These are phyloP conservation scores for Aspergillus egyptiacus DNA, from an alignment of 495 filamentous ascomycete species.

Conservation along the genomic window DNA sequence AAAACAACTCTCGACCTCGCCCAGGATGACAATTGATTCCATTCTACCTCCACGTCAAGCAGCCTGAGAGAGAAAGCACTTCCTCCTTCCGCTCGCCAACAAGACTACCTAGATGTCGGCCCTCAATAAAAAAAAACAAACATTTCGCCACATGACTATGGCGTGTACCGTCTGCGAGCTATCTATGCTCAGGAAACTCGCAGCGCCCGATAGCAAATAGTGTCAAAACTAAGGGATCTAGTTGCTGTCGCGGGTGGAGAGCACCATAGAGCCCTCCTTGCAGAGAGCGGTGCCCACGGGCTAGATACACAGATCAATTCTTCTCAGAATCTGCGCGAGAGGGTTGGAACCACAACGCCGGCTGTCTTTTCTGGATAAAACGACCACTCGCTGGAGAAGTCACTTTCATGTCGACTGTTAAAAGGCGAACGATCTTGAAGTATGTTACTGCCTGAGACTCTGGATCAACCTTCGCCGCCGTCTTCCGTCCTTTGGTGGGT, in stretches of 20 bases:
- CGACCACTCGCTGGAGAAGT: no score
- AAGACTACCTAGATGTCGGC: no score
- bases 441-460: background rate
- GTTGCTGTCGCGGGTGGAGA: background rate
- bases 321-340: background rate
- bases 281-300: constrained; percentile 8
- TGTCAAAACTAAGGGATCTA: constrained; percentile 1
- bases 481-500: background rate
- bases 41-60: no score
- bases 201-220: constrained; percentile 8
- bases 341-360: background rate
- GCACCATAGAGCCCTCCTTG: constrained; percentile 1
- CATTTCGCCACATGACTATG: no score
- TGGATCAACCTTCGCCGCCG: background rate
- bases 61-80: no score
- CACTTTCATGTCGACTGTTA: no score
- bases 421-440: constrained; percentile 6
- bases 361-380: constrained; percentile 3
- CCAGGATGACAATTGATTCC: no score
- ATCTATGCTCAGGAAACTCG: background rate
- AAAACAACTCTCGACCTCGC: no score
- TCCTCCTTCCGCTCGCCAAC: no score
- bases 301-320: background rate
- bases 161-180: no score
- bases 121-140: no score